A percentile compares a stretch with the other conserved stretches of the same genome.
Conservation (phyloP, 75 land plant genomes). For the Pinus taeda region DNA sequence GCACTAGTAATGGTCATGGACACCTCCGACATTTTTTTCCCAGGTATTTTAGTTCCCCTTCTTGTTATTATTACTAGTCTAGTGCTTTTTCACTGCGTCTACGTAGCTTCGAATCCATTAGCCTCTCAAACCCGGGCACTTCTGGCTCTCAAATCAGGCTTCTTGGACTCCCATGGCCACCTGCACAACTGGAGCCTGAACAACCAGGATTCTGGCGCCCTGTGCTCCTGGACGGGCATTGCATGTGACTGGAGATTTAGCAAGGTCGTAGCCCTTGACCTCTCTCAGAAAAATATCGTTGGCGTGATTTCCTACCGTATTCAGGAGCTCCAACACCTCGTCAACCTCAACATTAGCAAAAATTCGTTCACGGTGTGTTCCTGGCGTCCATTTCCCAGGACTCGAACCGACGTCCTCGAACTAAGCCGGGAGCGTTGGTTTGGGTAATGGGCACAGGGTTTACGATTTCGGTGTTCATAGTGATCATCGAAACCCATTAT, state of each 20-base stretch:
- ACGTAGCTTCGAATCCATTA: no score
- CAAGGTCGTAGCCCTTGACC: slow-evolving; percentile 29
- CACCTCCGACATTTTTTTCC: not conserved
- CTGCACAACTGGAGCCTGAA: slow-evolving; percentile 42
- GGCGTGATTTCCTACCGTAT: slow-evolving; percentile 38
- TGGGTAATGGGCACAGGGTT: slow-evolving; percentile 39
- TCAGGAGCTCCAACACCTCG: slow-evolving; percentile 26
- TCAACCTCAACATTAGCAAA: slow-evolving; percentile 51
- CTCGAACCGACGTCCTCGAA: slow-evolving; percentile 10
- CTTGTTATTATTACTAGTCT: not conserved
- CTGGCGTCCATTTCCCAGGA: slow-evolving; percentile 33
- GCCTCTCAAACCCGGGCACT: slow-evolving; percentile 22
- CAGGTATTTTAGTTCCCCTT: not conserved
- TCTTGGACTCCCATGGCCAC: slow-evolving; percentile 21
- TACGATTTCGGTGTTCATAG: slow-evolving; percentile 18
- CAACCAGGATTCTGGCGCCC: slow-evolving; percentile 3
- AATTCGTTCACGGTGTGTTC: slow-evolving; percentile 52
- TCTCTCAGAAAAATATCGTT: slow-evolving; percentile 41
- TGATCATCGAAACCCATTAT: slow-evolving; percentile 14
- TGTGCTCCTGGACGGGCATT: slow-evolving; percentile 61
- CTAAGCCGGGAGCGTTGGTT: slow-evolving; percentile 11
- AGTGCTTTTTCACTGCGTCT: not conserved
- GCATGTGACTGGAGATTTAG: slow-evolving; percentile 27
- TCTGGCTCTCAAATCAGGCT: slow-evolving; percentile 41
- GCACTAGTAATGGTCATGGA: not conserved